Percentiles rank a stretch among this genome's conserved stretches.
phyloP scores from a whole-genome alignment of 2,329 filamentous ascomycete species.

The Botrytis cinerea region DNA sequence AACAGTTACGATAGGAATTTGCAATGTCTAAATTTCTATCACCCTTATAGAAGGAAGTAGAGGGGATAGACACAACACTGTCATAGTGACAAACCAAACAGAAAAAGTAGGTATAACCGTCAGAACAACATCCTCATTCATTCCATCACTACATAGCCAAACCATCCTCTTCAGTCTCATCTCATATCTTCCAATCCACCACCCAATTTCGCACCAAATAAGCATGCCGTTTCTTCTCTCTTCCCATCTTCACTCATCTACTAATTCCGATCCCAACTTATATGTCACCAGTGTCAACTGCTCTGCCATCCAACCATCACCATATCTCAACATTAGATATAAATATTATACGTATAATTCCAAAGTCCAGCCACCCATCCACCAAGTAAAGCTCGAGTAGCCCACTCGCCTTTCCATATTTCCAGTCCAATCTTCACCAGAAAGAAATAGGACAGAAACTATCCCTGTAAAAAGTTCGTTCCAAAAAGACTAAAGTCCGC shows the following conservation, averaged over 20 bases:
- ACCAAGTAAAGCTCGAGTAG: neutral
- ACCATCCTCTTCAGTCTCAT: neutral
- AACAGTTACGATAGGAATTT: neutral
- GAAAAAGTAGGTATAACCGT: neutral
- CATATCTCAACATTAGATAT: neutral
- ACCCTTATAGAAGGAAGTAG: neutral
- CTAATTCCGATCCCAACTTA: neutral
- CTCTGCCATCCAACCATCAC: neutral
- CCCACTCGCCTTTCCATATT: neutral
- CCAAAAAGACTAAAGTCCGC: neutral
- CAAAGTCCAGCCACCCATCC: neutral
- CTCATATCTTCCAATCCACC: neutral
- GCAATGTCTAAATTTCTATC: neutral
- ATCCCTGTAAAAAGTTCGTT: neutral
- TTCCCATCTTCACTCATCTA: neutral
- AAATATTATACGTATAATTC: neutral
- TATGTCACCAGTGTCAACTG: neutral
- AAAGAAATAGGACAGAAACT: neutral
- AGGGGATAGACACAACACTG: too few species aligned
- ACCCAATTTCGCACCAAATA: neutral
- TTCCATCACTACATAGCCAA: neutral
- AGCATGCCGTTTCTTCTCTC: neutral
- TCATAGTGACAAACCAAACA: neutral
- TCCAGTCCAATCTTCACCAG: neutral
- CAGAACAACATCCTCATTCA: neutral